Evolutionary conservation across 2,329 filamentous ascomycete genomes (phyloP), one percentile per base, ranked within the genome.

Genomic region (Neurospora crassa): DNA sequence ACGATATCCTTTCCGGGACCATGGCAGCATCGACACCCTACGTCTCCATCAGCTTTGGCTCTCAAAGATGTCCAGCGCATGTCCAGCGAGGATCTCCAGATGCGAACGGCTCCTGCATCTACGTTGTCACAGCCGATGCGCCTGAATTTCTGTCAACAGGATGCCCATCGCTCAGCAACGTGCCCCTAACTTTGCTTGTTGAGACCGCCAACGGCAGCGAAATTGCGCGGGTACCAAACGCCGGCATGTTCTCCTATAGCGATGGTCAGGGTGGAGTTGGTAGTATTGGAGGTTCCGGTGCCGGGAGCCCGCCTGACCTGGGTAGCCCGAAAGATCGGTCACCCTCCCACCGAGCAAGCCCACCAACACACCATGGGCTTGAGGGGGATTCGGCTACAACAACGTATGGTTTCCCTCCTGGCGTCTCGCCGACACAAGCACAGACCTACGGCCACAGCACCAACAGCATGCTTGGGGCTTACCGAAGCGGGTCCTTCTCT

Each of bases 41-140:
- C 69, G 89, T 92, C 77, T 90, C 83, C 74, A 81, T 97, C 70
- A 87, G 90, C 67, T 96, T 97, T 80, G 93, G 93, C n/a, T 85
- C 87, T n/a, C 88, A 91, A 76, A 90, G 90, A 79, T 91, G 90
- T 79, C 84, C 88, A 70, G 90, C 90, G 71, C 86, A 90, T 71
- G 84, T 94, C 34, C 85, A 88, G 67, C 90, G 90, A 78, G 82
- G 83, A 78, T 85, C 81, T 75, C 88, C 84, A 81, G 87, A 89
- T 73, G 81, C 79, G 70, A 82, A 87, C 75, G 87, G 88, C 24
- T 83, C 82, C 70, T 92, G 88, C 79, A 87, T 90, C 73, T 97
- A 96, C 80, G 86, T 87, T 40, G 85, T 97, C 76, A 88, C 87
- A 67, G 88, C 89, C 53, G 89, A 93, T 71, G 92, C 91, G 41